Evolutionary conservation across 2,329 filamentous ascomycete genomes (phyloP).

Genomic region (Pseudomassariella vexata): DNA sequence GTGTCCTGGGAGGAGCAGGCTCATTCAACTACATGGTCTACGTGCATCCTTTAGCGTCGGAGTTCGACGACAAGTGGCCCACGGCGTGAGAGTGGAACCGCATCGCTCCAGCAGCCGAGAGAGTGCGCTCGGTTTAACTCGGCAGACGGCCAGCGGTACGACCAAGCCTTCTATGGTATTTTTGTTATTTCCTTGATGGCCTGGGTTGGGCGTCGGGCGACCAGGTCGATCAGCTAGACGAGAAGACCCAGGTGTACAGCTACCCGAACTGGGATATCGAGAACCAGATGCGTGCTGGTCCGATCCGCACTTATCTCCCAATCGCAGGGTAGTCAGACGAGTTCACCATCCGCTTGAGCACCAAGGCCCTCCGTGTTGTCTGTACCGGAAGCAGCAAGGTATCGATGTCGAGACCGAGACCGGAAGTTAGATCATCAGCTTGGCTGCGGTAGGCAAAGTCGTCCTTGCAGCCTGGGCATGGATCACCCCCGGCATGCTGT

Average conservation of each 20-base stretch:
- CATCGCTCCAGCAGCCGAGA: constrained; percentile 10
- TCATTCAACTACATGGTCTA: constrained; percentile 21
- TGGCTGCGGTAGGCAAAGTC: constrained; percentile 16
- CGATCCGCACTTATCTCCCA: constrained; percentile 7
- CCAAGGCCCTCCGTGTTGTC: constrained; percentile 13
- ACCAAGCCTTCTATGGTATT: constrained; percentile 10
- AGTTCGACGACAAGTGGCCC: constrained; percentile 11
- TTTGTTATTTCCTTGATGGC: constrained; percentile 11
- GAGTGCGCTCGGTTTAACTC: constrained; percentile 12
- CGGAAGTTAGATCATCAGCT: constrained; percentile 6
- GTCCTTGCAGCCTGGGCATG: constrained; percentile 15
- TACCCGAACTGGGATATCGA: constrained; percentile 22
- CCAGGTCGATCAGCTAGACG: constrained; percentile 10
- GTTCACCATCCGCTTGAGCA: constrained; percentile 10
- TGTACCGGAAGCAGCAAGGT: constrained; percentile 5
- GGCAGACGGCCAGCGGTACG: constrained; percentile 12
- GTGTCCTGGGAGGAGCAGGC: constrained; percentile 25
- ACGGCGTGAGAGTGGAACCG: constrained; percentile 13
- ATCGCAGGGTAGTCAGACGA: constrained; percentile 1
- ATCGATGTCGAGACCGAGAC: constrained; percentile 9
- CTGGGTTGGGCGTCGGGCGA: constrained; percentile 12
- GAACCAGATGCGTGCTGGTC: constrained; percentile 28
- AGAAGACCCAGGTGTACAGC: constrained; percentile 12
- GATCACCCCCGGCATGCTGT: constrained; percentile 18
- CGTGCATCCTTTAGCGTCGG: constrained; percentile 12